phyloP scores from a whole-genome alignment of 345 rosid species.

The Kernera saxatilis region DNA sequence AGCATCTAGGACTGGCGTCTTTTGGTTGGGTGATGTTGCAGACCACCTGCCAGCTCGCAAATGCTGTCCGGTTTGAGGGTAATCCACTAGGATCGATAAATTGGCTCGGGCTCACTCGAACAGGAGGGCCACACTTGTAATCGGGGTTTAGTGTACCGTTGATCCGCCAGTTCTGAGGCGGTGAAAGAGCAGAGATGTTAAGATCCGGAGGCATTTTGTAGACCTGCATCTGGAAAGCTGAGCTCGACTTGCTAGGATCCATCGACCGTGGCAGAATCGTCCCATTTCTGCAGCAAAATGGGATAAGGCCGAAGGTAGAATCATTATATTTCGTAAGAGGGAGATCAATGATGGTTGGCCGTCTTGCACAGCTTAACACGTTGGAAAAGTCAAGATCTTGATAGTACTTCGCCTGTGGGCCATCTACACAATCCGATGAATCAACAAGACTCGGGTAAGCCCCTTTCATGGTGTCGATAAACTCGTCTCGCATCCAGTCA shows the following conservation, averaged over 20 bases:
- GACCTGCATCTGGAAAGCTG: constrained; percentile 83
- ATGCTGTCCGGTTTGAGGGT: constrained; percentile 58
- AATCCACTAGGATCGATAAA: constrained; percentile 72
- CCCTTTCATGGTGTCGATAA: constrained; percentile 72
- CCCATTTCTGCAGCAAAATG: constrained; percentile 83
- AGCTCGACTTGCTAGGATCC: constrained; percentile 77
- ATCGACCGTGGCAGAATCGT: constrained; percentile 70
- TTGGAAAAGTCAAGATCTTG: constrained; percentile 55
- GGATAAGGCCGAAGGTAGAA: constrained; percentile 50
- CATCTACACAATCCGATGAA: constrained; percentile 68
- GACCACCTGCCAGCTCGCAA: constrained; percentile 96
- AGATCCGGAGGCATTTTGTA: constrained; percentile 88
- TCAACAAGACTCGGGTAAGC: constrained; percentile 82
- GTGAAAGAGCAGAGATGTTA: constrained; percentile 56
- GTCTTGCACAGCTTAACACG: constrained; percentile 76
- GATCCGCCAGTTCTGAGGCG: constrained; percentile 89
- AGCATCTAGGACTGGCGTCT: constrained; percentile 66
- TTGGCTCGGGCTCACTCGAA: constrained; percentile 74
- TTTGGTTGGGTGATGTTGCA: constrained; percentile 83
- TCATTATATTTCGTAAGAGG: constrained; percentile 83
- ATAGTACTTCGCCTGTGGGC: constrained; percentile 62
- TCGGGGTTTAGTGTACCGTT: constrained; percentile 70
- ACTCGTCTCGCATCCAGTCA: constrained; percentile 90
- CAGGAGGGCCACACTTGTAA: constrained; percentile 75
- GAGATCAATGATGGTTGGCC: constrained; percentile 81